phyloP scores from a whole-genome alignment of 805 yeast genomes.

The Lipomyces mesembrius region DNA sequence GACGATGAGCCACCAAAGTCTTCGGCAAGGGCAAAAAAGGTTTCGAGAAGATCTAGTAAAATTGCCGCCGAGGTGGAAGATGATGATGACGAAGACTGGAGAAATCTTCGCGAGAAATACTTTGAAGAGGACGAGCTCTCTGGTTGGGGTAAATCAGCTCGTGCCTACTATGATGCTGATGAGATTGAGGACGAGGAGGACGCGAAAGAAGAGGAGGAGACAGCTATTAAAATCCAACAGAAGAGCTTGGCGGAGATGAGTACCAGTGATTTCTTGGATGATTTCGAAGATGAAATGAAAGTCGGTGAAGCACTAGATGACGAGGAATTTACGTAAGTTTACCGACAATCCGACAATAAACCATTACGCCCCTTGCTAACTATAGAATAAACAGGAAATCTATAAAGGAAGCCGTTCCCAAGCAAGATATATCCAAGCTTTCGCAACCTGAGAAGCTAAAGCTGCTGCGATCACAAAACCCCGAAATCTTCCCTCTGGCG shows the following conservation, averaged over 20 bases:
- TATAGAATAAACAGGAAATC: background rate
- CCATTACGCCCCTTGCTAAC: background rate
- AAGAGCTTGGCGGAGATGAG: slow-evolving; percentile 74
- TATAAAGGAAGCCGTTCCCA: slow-evolving; percentile 46
- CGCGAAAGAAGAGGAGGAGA: slow-evolving; percentile 78
- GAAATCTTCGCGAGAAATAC: slow-evolving; percentile 44
- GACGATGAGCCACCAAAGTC: slow-evolving; percentile 52
- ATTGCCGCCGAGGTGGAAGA: slow-evolving; percentile 53
- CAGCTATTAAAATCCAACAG: slow-evolving; percentile 86
- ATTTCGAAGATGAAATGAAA: slow-evolving; percentile 75
- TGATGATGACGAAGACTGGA: slow-evolving; percentile 57
- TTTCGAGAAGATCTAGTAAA: slow-evolving; percentile 20
- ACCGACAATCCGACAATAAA: background rate
- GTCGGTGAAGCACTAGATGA: slow-evolving; percentile 54
- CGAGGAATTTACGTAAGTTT: slow-evolving; percentile 25
- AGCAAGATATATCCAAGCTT: slow-evolving; percentile 55
- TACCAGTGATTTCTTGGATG: slow-evolving; percentile 77
- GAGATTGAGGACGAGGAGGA: slow-evolving; percentile 71
- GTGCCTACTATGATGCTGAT: slow-evolving; percentile 43
- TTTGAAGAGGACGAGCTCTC: slow-evolving; percentile 42
- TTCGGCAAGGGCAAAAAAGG: background rate
- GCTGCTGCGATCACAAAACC: slow-evolving; percentile 66
- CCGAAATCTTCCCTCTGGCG: slow-evolving; percentile 80
- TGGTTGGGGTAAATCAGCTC: slow-evolving; percentile 50
- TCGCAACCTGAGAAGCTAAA: slow-evolving; percentile 58